These are phyloP conservation scores for Gaultheria prostrata DNA, from an alignment of 148 eudicot genomes.

Conservation along the genomic window DNA sequence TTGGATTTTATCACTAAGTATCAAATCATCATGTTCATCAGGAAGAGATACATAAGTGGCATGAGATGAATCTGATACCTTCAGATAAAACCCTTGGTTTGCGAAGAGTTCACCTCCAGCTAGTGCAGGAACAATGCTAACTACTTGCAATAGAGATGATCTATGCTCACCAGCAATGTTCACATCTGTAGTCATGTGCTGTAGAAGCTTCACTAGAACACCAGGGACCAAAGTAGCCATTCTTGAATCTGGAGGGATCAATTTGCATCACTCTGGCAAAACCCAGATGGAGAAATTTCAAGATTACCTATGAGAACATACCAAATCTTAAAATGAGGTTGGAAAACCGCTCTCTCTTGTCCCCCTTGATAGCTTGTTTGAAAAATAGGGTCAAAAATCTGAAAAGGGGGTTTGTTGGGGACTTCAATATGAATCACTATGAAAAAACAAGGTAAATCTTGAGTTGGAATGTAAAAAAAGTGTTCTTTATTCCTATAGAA, in stretches of 20 bases:
- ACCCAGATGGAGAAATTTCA: slow-evolving; percentile 20
- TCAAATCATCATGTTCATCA: slow-evolving; percentile 81
- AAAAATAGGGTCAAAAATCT: not conserved
- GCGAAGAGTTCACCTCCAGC: slow-evolving; percentile 84
- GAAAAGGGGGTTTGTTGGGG: not conserved
- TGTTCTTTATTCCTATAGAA: not conserved
- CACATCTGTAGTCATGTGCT: slow-evolving; percentile 87
- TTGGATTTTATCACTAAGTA: slow-evolving; percentile 80
- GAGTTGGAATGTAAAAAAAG: not conserved
- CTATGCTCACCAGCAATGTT: slow-evolving; percentile 86
- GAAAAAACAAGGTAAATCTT: not conserved
- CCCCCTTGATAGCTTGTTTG: not conserved
- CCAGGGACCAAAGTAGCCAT: slow-evolving; percentile 93
- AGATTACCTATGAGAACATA: slow-evolving; percentile 6
- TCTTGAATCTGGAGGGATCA: slow-evolving; percentile 32
- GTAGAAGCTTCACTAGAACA: slow-evolving; percentile 71
- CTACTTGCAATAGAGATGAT: slow-evolving; percentile 82
- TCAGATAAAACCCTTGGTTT: slow-evolving; percentile 82
- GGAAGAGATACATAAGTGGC: slow-evolving; percentile 93
- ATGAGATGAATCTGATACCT: slow-evolving; percentile 96
- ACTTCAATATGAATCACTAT: not conserved
- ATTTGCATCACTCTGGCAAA: slow-evolving; percentile 44
- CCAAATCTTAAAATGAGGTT: not conserved
- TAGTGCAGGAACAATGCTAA: slow-evolving; percentile 83
- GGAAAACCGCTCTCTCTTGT: not conserved